These are phyloP conservation scores for Selaginella moellendorffii DNA, from an alignment of 75 land plant species.

Conservation along the genomic window DNA sequence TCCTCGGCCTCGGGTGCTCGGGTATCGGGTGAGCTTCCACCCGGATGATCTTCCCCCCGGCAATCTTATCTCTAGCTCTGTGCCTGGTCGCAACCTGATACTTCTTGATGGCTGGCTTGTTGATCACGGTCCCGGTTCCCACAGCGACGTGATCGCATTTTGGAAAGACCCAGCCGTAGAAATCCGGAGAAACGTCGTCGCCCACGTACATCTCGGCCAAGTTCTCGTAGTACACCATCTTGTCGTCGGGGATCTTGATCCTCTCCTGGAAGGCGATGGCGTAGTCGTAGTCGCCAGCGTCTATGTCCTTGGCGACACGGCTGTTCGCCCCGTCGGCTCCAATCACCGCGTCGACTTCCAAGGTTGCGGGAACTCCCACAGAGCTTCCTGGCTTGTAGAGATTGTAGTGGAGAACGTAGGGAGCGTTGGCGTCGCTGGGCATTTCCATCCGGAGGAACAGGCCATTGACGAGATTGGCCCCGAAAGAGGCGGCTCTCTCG, in stretches of 20 bases:
- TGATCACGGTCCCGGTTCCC: slow-evolving; percentile 86
- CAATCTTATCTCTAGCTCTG: slow-evolving; percentile 65
- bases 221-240: slow-evolving; percentile 91
- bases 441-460: slow-evolving; percentile 51
- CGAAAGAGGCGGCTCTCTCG: slow-evolving; percentile 42
- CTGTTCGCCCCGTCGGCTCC: slow-evolving; percentile 98
- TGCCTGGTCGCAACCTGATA: slow-evolving; percentile 56
- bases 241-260: slow-evolving; percentile 74
- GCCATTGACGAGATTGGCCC: slow-evolving; percentile 58
- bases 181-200: slow-evolving; percentile 93
- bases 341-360: slow-evolving; percentile 86
- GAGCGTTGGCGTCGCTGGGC: slow-evolving; percentile 33
- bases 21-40: slow-evolving; percentile 97
- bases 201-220: slow-evolving; percentile 98
- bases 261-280: slow-evolving; percentile 98
- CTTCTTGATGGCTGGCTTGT: slow-evolving; percentile 78
- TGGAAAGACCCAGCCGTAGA: slow-evolving; percentile 99
- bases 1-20: slow-evolving; percentile 75
- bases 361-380: slow-evolving; percentile 23
- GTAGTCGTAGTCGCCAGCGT: slow-evolving; percentile 82
- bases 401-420: slow-evolving; percentile 51
- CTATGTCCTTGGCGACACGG: slow-evolving; percentile 72
- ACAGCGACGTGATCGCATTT: slow-evolving; percentile 98
- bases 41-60: slow-evolving; percentile 54
- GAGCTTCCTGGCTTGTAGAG: slow-evolving; percentile 32